Conservation (phyloP, 805 yeast genomes). For the Saccharomycopsis sp. region DNA sequence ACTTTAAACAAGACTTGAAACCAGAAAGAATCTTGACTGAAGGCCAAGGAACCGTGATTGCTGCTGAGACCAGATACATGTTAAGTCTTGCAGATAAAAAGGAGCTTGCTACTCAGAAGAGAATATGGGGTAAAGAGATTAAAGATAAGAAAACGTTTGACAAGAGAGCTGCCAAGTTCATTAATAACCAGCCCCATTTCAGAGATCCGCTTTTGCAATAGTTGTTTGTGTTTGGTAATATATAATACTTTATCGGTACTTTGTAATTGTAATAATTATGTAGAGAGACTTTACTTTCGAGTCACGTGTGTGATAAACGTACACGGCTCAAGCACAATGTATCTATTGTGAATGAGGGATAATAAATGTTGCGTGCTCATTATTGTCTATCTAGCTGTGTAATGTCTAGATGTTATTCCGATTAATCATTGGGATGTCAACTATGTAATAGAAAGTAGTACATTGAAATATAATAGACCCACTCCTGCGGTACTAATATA, state of each 20-base stretch:
- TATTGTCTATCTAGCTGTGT: no score
- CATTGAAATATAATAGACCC: no score
- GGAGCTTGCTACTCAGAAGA: conserved; percentile 43
- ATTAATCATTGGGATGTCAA: no score
- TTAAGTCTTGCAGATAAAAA: conserved; percentile 37
- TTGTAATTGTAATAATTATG: no score
- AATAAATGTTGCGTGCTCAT: no score
- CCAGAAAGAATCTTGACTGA: conserved; percentile 56
- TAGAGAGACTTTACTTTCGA: not conserved
- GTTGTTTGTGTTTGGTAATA: conserved; percentile 5
- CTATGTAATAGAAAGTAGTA: no score
- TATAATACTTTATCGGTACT: no score
- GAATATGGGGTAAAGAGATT: conserved; percentile 63
- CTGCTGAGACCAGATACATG: conserved; percentile 67
- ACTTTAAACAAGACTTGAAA: conserved; percentile 66
- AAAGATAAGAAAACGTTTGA: conserved; percentile 43
- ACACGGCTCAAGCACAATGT: no score
- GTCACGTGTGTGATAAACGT: no score
- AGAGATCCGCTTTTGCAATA: conserved; percentile 67
- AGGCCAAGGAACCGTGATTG: conserved; percentile 79
- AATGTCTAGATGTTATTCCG: no score
- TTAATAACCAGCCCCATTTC: conserved; percentile 85
- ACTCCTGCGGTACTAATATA: no score
- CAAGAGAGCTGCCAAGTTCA: conserved; percentile 63
- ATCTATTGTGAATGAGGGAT: no score